Evolutionary conservation across 495 filamentous ascomycete genomes (phyloP).

Genomic region (Penicillium lividum): DNA sequence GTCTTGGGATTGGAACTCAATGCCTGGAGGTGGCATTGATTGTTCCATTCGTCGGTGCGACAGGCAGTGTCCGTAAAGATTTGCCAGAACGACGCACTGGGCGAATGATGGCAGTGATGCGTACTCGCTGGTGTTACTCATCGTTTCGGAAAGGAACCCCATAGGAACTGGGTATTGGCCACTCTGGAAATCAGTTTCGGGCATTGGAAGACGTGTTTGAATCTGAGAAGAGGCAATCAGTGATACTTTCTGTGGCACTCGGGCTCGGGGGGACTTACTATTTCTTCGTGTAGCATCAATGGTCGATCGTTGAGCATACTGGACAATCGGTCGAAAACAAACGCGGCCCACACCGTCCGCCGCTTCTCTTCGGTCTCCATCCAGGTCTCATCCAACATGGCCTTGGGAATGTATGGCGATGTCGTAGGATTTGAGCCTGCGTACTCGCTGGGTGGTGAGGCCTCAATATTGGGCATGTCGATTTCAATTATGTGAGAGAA

Average conservation of each 20-base stretch:
- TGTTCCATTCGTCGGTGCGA: neutral
- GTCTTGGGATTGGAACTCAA: neutral
- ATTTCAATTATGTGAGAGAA: constrained; percentile 18
- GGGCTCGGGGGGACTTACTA: neutral
- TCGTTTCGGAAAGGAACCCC: constrained; percentile 1
- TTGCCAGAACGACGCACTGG: neutral
- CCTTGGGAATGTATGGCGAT: neutral
- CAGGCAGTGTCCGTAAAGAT: neutral
- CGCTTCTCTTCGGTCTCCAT: constrained; percentile 49
- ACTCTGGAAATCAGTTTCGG: neutral
- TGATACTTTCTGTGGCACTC: neutral
- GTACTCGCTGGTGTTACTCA: neutral
- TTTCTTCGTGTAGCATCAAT: constrained; percentile 48
- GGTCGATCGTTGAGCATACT: constrained; percentile 48
- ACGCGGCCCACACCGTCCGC: constrained; percentile 58
- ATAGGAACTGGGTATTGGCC: constrained; percentile 1
- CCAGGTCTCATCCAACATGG: constrained; percentile 18
- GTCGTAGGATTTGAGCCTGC: neutral
- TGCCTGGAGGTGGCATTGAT: neutral
- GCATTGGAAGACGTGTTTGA: constrained; percentile 4
- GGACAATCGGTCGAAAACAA: constrained; percentile 54
- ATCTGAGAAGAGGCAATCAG: neutral
- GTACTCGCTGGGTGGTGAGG: neutral
- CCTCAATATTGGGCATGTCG: neutral
- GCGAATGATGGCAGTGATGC: constrained; percentile 1